Base-by-base conservation (phyloP, 768 basidiomycete species). In the Sporobolomyces phaffii region DNA sequence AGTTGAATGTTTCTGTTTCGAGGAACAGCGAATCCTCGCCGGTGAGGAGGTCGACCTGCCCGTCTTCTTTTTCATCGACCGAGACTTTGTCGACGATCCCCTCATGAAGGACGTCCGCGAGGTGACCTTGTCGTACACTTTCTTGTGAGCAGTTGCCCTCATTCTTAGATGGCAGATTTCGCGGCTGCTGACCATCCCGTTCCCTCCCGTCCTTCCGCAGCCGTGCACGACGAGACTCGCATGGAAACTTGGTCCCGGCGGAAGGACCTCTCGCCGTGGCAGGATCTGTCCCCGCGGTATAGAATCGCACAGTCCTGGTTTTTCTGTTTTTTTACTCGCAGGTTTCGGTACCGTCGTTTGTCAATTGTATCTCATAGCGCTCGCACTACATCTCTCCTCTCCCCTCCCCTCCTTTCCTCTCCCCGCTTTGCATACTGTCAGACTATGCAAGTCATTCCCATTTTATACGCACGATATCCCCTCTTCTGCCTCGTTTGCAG, bases 1-100 rank as follows among this genome's bases (percentile, higher is more conserved):
- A 80, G 91, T 99, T 17, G 96, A 99, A 78, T 99, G 96, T 73
- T 99, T 99, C 81, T 99, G 96, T 78, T 99, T 99, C 73, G 96
- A 99, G 77, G 96, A 99, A 77, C 96, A 99, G 78, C 89, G 87
- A 73, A 84, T 99, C 14, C 81, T 96, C 29, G 92, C 93, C 0
- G 87, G 88, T 33, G 96, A 99, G 79, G 92, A 97, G 78, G 89
- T 99, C 38, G 96, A 99, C 78, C 90, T 99, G 84, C 96, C 96
- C 4, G 82, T 99, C 24, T 83, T 99, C 62, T 99, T 99, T 81
- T 99, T 99, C 81, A 94, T 99, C 73, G 96, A 99, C 81, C 89
- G 91, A 71, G 96, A 98, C 76, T 86, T 96, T 60, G 81, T 93
- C 41, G 93, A 99, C 48, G 96, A 99, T 72, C 92, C 92, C 1